Conservation (phyloP, 1,284 basidiomycete genomes). For the Moesziomyces parantarcticus region DNA sequence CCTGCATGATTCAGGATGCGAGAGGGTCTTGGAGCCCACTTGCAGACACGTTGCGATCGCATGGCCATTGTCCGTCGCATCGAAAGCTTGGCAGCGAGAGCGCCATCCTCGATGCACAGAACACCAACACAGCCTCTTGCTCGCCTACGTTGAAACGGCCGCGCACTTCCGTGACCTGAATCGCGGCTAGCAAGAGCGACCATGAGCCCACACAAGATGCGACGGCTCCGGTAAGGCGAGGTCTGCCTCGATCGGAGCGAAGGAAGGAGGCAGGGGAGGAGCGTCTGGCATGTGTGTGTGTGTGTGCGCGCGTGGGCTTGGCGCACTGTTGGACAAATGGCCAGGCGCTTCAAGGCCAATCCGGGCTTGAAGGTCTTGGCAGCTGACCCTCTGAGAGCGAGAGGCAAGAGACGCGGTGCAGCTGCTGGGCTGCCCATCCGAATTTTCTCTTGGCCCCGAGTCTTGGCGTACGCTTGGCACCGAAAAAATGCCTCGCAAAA, state of each 20-base stretch:
- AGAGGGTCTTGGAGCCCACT: neutral
- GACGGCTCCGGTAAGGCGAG: neutral
- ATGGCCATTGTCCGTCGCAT: neutral
- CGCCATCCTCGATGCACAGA: neutral
- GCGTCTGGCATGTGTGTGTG: neutral
- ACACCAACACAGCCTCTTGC: neutral
- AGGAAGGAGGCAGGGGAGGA: neutral
- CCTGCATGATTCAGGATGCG: neutral
- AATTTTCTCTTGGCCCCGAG: conserved; percentile 16
- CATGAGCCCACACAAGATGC: no score
- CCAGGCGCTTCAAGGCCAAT: neutral
- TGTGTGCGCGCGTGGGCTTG: no score
- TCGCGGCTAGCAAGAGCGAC: no score
- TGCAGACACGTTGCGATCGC: neutral
- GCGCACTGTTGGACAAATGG: conserved; percentile 26
- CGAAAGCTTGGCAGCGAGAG: neutral
- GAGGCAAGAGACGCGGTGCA: no score
- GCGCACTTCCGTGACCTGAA: neutral
- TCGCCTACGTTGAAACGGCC: neutral
- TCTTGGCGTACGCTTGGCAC: conserved; percentile 41
- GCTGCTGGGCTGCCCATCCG: neutral
- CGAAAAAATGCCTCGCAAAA: neutral
- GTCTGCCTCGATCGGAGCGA: no score
- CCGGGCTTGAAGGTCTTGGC: neutral
- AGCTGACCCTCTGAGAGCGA: neutral